A percentile compares a stretch with the other conserved stretches of the same genome.
Conservation (phyloP, 306 rosid species). For the Casuarina cunninghamiana region DNA sequence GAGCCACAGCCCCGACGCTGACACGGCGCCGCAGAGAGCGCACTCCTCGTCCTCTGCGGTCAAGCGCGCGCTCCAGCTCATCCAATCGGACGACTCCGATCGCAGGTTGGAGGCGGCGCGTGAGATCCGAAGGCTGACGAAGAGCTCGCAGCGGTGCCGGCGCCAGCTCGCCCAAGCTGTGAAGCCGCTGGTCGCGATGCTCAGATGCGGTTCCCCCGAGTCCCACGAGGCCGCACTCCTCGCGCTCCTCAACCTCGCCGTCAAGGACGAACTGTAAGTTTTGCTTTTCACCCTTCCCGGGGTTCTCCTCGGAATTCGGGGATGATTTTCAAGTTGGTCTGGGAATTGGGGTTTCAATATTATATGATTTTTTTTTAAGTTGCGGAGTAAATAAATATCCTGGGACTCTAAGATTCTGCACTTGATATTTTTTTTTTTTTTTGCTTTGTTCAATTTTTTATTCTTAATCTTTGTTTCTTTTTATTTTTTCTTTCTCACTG, state of each 20-base stretch:
- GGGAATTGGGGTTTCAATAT: slow-evolving; percentile 11
- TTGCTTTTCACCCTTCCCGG: not conserved
- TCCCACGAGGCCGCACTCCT: slow-evolving; percentile 75
- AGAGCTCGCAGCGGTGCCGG: slow-evolving; percentile 85
- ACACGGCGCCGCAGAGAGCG: slow-evolving; percentile 3
- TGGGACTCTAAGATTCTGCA: slow-evolving; percentile 29
- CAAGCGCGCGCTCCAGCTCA: slow-evolving; percentile 58
- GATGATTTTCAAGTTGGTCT: slow-evolving; percentile 4
- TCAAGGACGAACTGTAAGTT: slow-evolving; percentile 81
- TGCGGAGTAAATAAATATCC: not conserved
- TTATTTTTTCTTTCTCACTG: slow-evolving; percentile 3
- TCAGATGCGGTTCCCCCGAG: slow-evolving; percentile 59
- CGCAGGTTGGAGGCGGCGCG: slow-evolving; percentile 65
- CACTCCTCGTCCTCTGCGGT: slow-evolving; percentile 56
- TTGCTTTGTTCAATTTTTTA: not conserved
- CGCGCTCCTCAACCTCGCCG: slow-evolving; percentile 96
- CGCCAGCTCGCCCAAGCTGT: slow-evolving; percentile 71
- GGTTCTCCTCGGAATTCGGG: not conserved
- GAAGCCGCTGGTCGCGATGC: slow-evolving; percentile 68
- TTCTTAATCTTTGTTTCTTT: not conserved
- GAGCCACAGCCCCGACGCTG: slow-evolving; percentile 22
- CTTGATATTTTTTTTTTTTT: slow-evolving; percentile 3
- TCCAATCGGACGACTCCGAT: slow-evolving; percentile 59
- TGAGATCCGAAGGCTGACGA: slow-evolving; percentile 86
- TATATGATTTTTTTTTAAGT: not conserved